These are phyloP conservation scores for Ramaria sp. DNA, from an alignment of 768 basidiomycete genomes.

Conservation along the genomic window DNA sequence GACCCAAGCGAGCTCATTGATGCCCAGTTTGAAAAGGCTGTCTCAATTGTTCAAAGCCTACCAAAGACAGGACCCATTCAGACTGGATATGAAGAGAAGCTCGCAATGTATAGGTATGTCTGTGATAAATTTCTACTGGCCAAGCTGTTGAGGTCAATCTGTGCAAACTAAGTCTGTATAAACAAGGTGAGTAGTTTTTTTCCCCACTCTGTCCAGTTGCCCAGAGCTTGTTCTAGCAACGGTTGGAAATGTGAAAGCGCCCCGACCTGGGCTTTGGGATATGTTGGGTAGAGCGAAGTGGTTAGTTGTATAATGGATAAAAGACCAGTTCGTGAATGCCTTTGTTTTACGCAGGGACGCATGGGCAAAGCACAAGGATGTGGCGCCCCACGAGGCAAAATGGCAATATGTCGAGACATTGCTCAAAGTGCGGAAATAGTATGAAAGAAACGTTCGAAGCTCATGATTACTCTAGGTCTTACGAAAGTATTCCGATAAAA, in stretches of 20 bases:
- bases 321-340: not conserved
- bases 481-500: constrained; percentile 75
- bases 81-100: constrained; percentile 90
- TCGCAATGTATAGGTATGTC: constrained; percentile 80
- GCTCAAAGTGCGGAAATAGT: constrained; percentile 45
- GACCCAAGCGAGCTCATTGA: constrained; percentile 59
- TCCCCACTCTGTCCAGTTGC: not conserved
- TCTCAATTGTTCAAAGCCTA: constrained; percentile 85
- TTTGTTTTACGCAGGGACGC: constrained; percentile 55
- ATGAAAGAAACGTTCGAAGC: not conserved
- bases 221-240: constrained; percentile 46
- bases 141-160: not conserved
- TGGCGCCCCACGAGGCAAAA: constrained; percentile 73
- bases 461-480: constrained; percentile 42
- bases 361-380: constrained; percentile 87
- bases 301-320: constrained; percentile 26
- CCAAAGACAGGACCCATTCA: constrained; percentile 94
- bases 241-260: constrained; percentile 70
- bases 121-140: not conserved
- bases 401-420: constrained; percentile 84
- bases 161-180: constrained; percentile 55
- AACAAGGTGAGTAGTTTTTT: constrained; percentile 61
- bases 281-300: constrained; percentile 91
- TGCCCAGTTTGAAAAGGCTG: constrained; percentile 85
- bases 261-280: constrained; percentile 82